These are phyloP conservation scores for Komagataella ulmi DNA, from an alignment of 805 yeast genomes.

Conservation along the genomic window DNA sequence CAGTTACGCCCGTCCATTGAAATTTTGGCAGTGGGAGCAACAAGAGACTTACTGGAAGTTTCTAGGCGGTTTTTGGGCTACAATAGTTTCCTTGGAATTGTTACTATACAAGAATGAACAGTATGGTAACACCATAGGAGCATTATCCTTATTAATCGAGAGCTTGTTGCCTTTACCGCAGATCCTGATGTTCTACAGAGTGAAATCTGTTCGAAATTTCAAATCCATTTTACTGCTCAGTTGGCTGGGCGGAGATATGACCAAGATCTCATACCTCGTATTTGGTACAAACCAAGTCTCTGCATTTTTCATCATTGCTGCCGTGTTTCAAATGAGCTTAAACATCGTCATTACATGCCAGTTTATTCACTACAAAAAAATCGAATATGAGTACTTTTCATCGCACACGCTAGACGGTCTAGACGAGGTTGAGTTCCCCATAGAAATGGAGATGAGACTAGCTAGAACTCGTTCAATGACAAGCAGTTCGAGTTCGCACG, in stretches of 20 bases:
- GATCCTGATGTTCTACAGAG: slow-evolving; percentile 51
- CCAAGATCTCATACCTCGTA: slow-evolving; percentile 62
- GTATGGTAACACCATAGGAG: slow-evolving; percentile 17
- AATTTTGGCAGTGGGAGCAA: slow-evolving; percentile 82
- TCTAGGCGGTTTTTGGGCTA: slow-evolving; percentile 25
- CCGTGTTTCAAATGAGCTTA: slow-evolving; percentile 62
- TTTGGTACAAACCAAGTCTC: slow-evolving; percentile 67
- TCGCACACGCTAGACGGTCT: not conserved
- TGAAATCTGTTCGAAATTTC: slow-evolving; percentile 66
- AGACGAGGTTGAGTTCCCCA: not conserved
- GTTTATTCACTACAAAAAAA: slow-evolving; percentile 44
- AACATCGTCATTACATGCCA: slow-evolving; percentile 66
- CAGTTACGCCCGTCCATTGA: slow-evolving; percentile 44
- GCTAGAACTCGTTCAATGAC: not conserved
- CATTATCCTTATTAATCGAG: slow-evolving; percentile 45
- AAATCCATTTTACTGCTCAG: slow-evolving; percentile 60
- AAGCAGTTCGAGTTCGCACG: not conserved
- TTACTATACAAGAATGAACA: slow-evolving; percentile 12
- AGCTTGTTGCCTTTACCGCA: slow-evolving; percentile 68
- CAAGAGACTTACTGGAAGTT: slow-evolving; percentile 51
- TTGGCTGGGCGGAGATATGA: slow-evolving; percentile 83
- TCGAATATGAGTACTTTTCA: slow-evolving; percentile 5
- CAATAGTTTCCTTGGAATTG: slow-evolving; percentile 8
- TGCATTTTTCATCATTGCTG: slow-evolving; percentile 51
- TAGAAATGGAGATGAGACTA: not conserved